Evolutionary conservation across 495 filamentous ascomycete genomes (phyloP), one percentile per base, ranked within the genome.

Genomic region (Talaromyces wortmannii): DNA sequence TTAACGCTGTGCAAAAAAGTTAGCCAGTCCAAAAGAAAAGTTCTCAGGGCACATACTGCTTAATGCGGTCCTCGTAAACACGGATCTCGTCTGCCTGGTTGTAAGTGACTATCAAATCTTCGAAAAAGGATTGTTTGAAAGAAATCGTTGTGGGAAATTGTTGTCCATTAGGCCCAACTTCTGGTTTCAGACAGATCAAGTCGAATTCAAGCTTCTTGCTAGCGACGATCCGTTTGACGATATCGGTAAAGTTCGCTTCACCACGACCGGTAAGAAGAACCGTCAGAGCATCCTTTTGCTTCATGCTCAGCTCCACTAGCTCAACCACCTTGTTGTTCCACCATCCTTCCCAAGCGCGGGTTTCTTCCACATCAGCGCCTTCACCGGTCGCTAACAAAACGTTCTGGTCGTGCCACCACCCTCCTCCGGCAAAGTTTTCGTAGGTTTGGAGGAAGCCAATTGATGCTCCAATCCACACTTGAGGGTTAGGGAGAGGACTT

Each of bases 291-390:
- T 96, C 91, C 56, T 89, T 87, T 63, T 97, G 92, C 63, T 89
- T 68, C 78, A 90, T 89, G 62, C 86, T 92, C 50, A 97, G 77
- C 64, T 77, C 67, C 2, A 96, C 89, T 31, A 99, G 76, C 58
- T 88, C 79, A 45, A 94, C 87, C 79, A 99, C 89, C 61, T 86
- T 80, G 63, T 99, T 91, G 61, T 97, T 97, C 95, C 95, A 99
- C 90, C 91, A 99, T 12, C 91, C 91, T 49, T 86, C 68, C 95
- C 95, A 99, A 4, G 80, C 90, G 13, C 82, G 83, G 45, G 79
- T 74, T 66, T 97, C 92, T 69, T 97, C 94, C 31, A 81, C 78
- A 44, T 90, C 90, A 5, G 87, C 63, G 3, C 95, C 94, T 56
- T 90, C 83, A 17, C 94, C 94, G 3, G 90, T 96, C 4, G 92